Evolutionary conservation across 2,329 filamentous ascomycete genomes (phyloP).

Genomic region (Xylaria sp.): DNA sequence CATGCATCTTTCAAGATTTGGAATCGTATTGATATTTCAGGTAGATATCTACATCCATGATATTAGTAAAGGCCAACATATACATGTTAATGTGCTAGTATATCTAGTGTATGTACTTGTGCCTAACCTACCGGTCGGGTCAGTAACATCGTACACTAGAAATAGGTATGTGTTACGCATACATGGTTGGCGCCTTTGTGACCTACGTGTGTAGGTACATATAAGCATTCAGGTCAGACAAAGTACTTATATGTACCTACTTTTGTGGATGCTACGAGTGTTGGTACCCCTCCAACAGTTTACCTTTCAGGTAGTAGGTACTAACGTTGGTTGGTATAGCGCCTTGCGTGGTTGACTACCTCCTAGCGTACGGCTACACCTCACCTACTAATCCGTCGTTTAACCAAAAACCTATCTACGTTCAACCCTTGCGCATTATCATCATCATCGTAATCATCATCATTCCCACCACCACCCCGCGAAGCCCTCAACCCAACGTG

Average conservation of each 20-base stretch:
- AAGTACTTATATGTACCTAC: not conserved
- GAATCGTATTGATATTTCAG: not conserved
- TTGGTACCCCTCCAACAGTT: constrained; percentile 20
- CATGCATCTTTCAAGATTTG: not conserved
- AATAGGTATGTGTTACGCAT: too few relatives aligned
- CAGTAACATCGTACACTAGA: too few relatives aligned
- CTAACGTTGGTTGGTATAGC: constrained; percentile 26
- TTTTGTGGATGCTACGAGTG: not conserved
- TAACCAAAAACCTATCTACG: constrained; percentile 39
- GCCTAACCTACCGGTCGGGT: constrained; percentile 25
- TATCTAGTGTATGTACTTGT: constrained; percentile 16
- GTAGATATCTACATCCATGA: not conserved
- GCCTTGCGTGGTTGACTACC: constrained; percentile 24
- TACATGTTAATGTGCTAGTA: not conserved
- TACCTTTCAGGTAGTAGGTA: constrained; percentile 2
- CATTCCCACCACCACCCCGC: constrained; percentile 36
- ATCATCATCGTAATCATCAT: constrained; percentile 36
- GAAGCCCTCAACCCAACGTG: constrained; percentile 26
- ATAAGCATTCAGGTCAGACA: not conserved
- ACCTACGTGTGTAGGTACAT: too few relatives aligned
- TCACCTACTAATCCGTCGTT: constrained; percentile 32
- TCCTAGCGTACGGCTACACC: constrained; percentile 30
- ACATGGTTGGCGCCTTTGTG: constrained; percentile 30
- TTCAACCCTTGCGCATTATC: constrained; percentile 39
- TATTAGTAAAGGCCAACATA: not conserved